A percentile compares a stretch with the other conserved stretches of the same genome.
phyloP scores from a whole-genome alignment of 371 early-diverging fungal species.

The Mucor saturninus region DNA sequence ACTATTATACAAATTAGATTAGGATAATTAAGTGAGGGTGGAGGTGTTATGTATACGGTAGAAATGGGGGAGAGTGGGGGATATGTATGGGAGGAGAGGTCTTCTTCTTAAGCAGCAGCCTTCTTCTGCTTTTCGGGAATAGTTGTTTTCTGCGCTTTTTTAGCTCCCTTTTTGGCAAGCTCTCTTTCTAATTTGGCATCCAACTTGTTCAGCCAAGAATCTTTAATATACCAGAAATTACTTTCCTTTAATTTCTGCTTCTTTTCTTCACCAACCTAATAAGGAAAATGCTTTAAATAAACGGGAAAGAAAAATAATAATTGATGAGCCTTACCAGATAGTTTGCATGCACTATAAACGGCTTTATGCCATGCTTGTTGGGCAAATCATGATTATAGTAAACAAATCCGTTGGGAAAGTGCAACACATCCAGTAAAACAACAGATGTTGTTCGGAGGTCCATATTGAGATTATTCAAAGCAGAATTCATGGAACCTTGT shows the following conservation, averaged over 20 bases:
- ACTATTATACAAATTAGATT: not conserved
- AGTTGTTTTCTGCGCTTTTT: not conserved
- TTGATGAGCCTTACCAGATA: slow-evolving; percentile 32
- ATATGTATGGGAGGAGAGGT: not conserved
- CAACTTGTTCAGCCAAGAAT: slow-evolving; percentile 42
- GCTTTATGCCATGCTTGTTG: slow-evolving; percentile 34
- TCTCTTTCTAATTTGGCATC: slow-evolving; percentile 20
- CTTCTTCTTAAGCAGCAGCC: not conserved
- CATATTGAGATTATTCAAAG: slow-evolving; percentile 31
- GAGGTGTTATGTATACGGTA: not conserved
- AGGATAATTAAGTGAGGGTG: not conserved
- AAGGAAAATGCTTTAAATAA: slow-evolving; percentile 1
- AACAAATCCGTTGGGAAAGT: slow-evolving; percentile 49
- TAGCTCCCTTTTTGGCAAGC: not conserved
- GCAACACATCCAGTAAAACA: slow-evolving; percentile 40
- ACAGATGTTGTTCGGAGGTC: slow-evolving; percentile 39
- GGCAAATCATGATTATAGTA: slow-evolving; percentile 42
- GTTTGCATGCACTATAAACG: slow-evolving; percentile 50
- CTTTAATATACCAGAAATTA: slow-evolving; percentile 45
- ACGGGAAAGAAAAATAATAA: not conserved
- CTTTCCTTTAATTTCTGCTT: slow-evolving; percentile 35
- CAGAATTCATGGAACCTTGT: slow-evolving; percentile 49
- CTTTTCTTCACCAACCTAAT: slow-evolving; percentile 57
- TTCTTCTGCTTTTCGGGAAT: slow-evolving; percentile 1
- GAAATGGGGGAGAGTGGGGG: not conserved